These are phyloP conservation scores for Cucurbita argyrosperma DNA, from an alignment of 306 rosid species.

Conservation along the genomic window DNA sequence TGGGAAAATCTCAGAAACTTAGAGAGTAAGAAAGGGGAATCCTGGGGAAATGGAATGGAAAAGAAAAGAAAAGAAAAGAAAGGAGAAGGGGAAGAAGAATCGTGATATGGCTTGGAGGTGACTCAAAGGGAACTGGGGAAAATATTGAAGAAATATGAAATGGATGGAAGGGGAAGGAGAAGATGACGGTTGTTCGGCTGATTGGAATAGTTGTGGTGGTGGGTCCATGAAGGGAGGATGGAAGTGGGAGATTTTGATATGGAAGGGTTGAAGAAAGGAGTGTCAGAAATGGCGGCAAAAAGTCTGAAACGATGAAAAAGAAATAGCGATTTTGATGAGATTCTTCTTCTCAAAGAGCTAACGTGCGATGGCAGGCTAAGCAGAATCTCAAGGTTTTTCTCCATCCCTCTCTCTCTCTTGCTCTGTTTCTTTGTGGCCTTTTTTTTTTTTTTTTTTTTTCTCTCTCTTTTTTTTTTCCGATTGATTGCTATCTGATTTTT, in stretches of 20 bases:
- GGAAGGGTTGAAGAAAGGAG: not conserved
- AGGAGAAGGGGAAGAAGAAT: conserved; percentile 20
- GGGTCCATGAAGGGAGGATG: conserved; percentile 20
- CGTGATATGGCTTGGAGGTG: conserved; percentile 32
- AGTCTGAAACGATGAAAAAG: not conserved
- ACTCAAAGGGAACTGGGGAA: conserved; percentile 19
- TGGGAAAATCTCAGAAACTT: not conserved
- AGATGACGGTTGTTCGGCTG: conserved; percentile 15
- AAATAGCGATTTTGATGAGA: not conserved
- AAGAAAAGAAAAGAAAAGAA: not conserved
- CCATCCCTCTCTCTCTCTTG: not conserved
- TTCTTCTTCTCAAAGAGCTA: not conserved
- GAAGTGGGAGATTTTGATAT: not conserved
- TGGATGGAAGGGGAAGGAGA: conserved; percentile 24
- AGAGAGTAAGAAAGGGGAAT: not conserved
- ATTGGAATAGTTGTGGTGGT: conserved; percentile 37
- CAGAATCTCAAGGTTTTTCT: not conserved
- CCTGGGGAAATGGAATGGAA: not conserved
- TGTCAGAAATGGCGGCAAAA: conserved; percentile 6
- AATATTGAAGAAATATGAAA: not conserved
- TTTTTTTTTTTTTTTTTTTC: too few species aligned
- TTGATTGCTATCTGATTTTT: not conserved
- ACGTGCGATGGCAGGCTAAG: not conserved
- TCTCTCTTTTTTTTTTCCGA: too few species aligned
- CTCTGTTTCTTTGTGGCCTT: not conserved